A percentile compares a stretch with the other conserved stretches of the same genome.
Evolutionary conservation across 1,284 basidiomycete genomes (phyloP).

Genomic region (Puccinia novopanici): DNA sequence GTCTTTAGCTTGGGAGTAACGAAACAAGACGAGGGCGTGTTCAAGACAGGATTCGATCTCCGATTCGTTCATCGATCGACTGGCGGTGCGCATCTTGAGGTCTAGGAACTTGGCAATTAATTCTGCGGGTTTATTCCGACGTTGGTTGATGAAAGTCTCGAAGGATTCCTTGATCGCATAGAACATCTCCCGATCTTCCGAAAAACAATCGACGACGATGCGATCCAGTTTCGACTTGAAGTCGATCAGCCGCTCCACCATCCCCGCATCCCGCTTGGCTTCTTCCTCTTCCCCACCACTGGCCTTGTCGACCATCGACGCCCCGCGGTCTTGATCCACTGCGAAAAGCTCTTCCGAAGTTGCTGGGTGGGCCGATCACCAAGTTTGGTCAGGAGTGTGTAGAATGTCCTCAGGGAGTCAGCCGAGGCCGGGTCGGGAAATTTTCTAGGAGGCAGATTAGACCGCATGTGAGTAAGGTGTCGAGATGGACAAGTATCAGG

Average conservation of each 20-base stretch:
- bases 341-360: not conserved
- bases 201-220: slow-evolving; percentile 27
- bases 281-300: not conserved
- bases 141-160: slow-evolving; percentile 74
- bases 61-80: slow-evolving; percentile 70
- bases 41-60: slow-evolving; percentile 74
- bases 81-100: slow-evolving; percentile 78
- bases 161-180: slow-evolving; percentile 70
- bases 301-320: not conserved
- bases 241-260: slow-evolving; percentile 21
- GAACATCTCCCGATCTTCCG: slow-evolving; percentile 56
- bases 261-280: slow-evolving; percentile 19
- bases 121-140: slow-evolving; percentile 86
- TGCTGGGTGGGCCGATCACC: slow-evolving; percentile 3
- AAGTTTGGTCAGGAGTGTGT: slow-evolving; percentile 1
- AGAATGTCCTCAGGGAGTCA: not conserved
- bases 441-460: not conserved
- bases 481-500: slow-evolving; percentile 24
- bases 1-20: slow-evolving; percentile 72
- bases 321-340: slow-evolving; percentile 22
- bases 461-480: slow-evolving; percentile 7
- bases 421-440: slow-evolving; percentile 19
- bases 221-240: slow-evolving; percentile 31
- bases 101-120: slow-evolving; percentile 92
- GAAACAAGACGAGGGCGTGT: slow-evolving; percentile 76